Conservation (phyloP, 1,139 yeast genomes). For the Zhuliangozyma parablackwelliae region DNA sequence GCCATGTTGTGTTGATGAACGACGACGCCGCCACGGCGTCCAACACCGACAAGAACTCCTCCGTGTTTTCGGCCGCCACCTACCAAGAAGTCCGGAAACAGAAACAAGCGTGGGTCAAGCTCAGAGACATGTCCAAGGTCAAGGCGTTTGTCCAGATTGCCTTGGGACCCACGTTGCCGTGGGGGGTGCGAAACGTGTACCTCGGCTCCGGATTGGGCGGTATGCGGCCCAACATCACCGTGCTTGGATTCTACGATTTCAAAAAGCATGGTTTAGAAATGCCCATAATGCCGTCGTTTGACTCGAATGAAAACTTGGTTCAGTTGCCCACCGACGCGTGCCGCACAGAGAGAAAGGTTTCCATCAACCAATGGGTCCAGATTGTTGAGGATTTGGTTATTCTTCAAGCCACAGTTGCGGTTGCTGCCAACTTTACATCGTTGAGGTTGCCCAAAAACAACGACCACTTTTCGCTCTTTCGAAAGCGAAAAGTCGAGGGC, state of each 20-base stretch:
- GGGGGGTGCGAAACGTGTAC: conserved; percentile 95
- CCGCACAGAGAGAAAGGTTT: conserved; percentile 63
- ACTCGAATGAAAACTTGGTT: conserved; percentile 12
- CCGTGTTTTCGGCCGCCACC: conserved; percentile 28
- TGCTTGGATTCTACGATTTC: conserved; percentile 78
- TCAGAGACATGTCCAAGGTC: conserved; percentile 70
- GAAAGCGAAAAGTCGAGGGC: conserved; percentile 8
- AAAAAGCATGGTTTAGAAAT: conserved; percentile 35
- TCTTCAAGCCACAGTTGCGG: conserved; percentile 90
- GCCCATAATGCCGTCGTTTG: conserved; percentile 18
- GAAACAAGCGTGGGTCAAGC: conserved; percentile 74
- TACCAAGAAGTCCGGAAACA: conserved; percentile 68
- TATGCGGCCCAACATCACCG: conserved; percentile 94
- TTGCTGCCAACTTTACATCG: conserved; percentile 78
- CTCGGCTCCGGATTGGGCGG: conserved; percentile 95
- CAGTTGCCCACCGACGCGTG: conserved; percentile 78
- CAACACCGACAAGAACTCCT: conserved; percentile 12
- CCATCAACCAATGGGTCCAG: conserved; percentile 84
- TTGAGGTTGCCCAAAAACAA: conserved; percentile 49
- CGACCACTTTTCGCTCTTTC: conserved; percentile 17
- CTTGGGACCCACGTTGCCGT: conserved; percentile 77
- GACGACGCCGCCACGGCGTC: conserved; percentile 22
- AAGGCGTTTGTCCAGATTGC: conserved; percentile 94
- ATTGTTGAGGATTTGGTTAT: conserved; percentile 86
- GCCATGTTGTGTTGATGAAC: conserved; percentile 78